phyloP scores from a whole-genome alignment of 352 stramenopile genomes.

The Pythium dissotocum region DNA sequence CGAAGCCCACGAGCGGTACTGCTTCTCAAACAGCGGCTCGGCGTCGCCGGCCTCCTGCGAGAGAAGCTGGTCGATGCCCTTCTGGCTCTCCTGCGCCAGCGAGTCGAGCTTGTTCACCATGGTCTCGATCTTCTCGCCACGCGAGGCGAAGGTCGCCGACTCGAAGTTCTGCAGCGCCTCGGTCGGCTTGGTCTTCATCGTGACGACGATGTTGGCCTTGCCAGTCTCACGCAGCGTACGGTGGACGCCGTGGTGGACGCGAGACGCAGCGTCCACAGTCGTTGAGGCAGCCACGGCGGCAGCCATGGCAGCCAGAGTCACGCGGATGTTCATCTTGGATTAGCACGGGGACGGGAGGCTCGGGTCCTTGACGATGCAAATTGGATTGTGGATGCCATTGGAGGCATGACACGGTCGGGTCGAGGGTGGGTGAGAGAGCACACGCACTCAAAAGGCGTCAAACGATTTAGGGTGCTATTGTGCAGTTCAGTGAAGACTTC shows the following conservation, averaged over 20 bases:
- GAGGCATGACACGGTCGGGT: background rate
- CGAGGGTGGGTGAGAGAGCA: no score
- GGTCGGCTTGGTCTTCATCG: constrained; percentile 2
- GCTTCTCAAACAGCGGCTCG: background rate
- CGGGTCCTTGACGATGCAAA: background rate
- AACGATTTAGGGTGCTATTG: no score
- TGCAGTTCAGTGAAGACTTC: no score
- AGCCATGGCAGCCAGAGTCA: background rate
- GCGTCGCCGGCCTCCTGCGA: background rate
- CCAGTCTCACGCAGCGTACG: constrained; percentile 1
- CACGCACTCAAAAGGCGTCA: no score
- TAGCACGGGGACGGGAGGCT: background rate
- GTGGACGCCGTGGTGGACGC: constrained; percentile 1
- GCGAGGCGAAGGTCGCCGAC: background rate
- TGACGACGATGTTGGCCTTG: constrained; percentile 1
- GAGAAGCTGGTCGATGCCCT: constrained; percentile 4
- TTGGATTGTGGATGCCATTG: background rate
- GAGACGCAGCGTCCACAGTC: background rate
- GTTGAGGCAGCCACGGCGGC: background rate
- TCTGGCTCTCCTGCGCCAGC: constrained; percentile 2
- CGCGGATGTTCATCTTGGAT: background rate
- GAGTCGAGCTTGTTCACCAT: constrained; percentile 1
- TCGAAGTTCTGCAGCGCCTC: constrained; percentile 2
- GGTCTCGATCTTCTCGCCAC: constrained; percentile 3
- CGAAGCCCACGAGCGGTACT: constrained; percentile 1